Conservation (phyloP, 148 eudicot species). For the Fagopyrum homotropicum region DNA sequence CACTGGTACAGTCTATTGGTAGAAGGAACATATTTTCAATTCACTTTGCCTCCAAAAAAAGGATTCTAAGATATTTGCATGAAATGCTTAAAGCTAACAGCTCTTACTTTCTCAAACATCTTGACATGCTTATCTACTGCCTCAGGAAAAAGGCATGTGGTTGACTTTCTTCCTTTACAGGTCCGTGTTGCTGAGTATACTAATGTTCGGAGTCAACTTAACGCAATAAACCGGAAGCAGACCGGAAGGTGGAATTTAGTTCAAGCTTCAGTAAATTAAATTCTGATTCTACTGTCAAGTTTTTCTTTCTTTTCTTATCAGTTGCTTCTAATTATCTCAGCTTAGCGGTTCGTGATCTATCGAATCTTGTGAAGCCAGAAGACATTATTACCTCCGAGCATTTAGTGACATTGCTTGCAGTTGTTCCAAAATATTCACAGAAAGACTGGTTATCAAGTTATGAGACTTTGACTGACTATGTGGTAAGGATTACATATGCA, state of each 20-base stretch:
- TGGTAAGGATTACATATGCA: conserved; percentile 40
- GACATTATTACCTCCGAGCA: conserved; percentile 83
- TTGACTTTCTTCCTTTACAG: conserved; percentile 28
- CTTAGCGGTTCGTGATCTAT: conserved; percentile 93
- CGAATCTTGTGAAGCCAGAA: conserved; percentile 83
- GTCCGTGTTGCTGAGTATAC: conserved; percentile 93
- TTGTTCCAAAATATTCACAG: conserved; percentile 90
- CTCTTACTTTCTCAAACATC: background rate
- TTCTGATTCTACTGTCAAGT: background rate
- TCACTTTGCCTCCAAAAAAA: background rate
- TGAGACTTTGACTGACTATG: conserved; percentile 83
- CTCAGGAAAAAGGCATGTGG: background rate
- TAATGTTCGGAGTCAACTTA: conserved; percentile 95
- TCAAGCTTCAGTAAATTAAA: background rate
- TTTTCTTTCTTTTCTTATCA: background rate
- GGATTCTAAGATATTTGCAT: background rate
- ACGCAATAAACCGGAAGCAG: conserved; percentile 94
- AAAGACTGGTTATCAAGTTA: conserved; percentile 96
- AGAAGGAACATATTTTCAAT: background rate
- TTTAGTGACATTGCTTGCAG: conserved; percentile 77
- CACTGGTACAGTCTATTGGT: background rate
- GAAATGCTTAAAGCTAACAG: background rate
- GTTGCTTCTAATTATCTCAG: conserved; percentile 33
- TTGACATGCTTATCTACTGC: background rate
- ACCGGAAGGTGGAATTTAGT: conserved; percentile 68